Evolutionary conservation across 2,329 filamentous ascomycete species (phyloP).

Genomic region (Beauveria asiatica): DNA sequence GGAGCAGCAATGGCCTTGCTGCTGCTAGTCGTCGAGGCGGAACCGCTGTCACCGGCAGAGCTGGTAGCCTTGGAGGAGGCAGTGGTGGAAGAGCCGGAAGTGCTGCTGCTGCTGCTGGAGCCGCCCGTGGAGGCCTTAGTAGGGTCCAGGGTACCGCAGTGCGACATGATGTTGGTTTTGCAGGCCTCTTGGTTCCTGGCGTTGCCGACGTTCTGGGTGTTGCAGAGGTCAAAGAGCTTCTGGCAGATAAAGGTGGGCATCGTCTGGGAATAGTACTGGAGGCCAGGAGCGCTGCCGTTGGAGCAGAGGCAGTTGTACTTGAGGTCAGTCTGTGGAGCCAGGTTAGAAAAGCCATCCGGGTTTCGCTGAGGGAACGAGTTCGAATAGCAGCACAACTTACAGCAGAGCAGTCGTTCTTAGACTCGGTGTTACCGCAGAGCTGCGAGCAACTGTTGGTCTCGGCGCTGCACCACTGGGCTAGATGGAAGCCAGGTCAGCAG

Average conservation of each 20-base stretch:
- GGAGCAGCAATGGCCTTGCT: slow-evolving; percentile 28
- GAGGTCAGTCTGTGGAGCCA: slow-evolving; percentile 29
- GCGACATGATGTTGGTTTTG: slow-evolving; percentile 35
- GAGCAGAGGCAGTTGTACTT: slow-evolving; percentile 40
- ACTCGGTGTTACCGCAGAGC: slow-evolving; percentile 34
- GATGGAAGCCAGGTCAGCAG: slow-evolving; percentile 9
- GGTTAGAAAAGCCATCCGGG: slow-evolving; percentile 5
- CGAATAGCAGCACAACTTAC: slow-evolving; percentile 30
- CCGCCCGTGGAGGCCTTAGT: slow-evolving; percentile 23
- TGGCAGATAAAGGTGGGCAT: slow-evolving; percentile 45
- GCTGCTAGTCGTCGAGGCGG: slow-evolving; percentile 29
- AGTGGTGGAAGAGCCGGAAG: slow-evolving; percentile 17
- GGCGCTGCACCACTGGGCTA: slow-evolving; percentile 44
- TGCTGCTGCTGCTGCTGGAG: slow-evolving; percentile 9
- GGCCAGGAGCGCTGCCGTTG: slow-evolving; percentile 40
- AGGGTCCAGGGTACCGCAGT: slow-evolving; percentile 36
- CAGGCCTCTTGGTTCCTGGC: slow-evolving; percentile 38
- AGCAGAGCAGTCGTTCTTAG: slow-evolving; percentile 35
- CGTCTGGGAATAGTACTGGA: slow-evolving; percentile 46
- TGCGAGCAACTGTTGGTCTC: slow-evolving; percentile 41
- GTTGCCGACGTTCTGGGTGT: slow-evolving; percentile 31
- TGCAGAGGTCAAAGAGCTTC: slow-evolving; percentile 40
- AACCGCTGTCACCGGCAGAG: slow-evolving; percentile 16
- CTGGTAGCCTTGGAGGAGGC: slow-evolving; percentile 15
- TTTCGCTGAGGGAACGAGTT: background rate